phyloP scores from a whole-genome alignment of 805 yeast genomes.

The Metschnikowia dekortorum region DNA sequence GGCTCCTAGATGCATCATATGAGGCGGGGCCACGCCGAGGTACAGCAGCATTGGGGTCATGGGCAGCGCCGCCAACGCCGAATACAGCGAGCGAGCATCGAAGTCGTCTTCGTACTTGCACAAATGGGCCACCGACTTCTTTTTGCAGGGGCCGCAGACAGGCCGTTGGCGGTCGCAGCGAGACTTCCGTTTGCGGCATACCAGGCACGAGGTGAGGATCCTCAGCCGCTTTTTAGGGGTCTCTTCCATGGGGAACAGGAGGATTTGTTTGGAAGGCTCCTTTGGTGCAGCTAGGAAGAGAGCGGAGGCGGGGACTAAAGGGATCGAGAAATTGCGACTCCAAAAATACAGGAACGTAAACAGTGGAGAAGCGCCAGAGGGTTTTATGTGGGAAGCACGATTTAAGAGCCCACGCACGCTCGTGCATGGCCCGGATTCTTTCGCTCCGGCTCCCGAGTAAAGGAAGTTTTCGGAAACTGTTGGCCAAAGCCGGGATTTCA shows the following conservation, averaged over 20 bases:
- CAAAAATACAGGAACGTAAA: neutral
- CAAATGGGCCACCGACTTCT: constrained; percentile 41
- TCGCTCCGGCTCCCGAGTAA: no score
- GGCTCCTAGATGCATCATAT: constrained; percentile 3
- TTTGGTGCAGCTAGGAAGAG: neutral
- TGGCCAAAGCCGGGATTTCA: neutral
- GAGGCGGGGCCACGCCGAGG: constrained; percentile 4
- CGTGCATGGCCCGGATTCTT: neutral
- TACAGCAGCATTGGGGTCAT: constrained; percentile 10
- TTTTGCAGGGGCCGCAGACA: constrained; percentile 39
- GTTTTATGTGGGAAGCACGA: neutral
- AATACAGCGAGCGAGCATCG: neutral
- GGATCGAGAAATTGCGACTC: neutral
- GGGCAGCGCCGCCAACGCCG: neutral
- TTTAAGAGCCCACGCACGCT: neutral
- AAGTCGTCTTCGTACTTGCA: constrained; percentile 32
- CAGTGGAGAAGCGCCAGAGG: neutral
- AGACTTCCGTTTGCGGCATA: constrained; percentile 41
- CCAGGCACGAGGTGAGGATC: constrained; percentile 41
- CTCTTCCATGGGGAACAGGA: neutral
- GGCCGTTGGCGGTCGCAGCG: constrained; percentile 41
- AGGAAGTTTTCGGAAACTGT: neutral
- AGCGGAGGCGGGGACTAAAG: neutral
- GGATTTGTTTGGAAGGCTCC: neutral
- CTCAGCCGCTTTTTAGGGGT: constrained; percentile 31